A percentile compares a stretch with the other conserved stretches of the same genome.
Evolutionary conservation across 805 yeast genomes (phyloP).

Genomic region (Saturnispora hagleri): DNA sequence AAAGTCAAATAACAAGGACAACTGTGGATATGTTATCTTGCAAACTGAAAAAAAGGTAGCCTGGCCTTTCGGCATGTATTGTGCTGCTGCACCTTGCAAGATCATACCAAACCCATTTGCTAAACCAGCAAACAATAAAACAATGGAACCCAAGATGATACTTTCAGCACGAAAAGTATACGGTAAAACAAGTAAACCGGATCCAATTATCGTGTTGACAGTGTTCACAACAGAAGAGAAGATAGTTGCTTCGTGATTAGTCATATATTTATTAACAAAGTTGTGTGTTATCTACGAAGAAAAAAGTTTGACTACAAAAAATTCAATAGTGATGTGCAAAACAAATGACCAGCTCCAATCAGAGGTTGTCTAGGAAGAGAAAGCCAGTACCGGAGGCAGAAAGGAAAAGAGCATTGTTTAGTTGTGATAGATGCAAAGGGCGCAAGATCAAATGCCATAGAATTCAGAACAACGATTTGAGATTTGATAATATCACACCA

Average conservation of each 20-base stretch:
- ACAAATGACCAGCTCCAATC: neutral
- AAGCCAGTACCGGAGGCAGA: constrained; percentile 31
- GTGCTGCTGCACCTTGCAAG: constrained; percentile 51
- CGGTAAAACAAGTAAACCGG: constrained; percentile 72
- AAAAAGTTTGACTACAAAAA: neutral
- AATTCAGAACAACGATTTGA: constrained; percentile 24
- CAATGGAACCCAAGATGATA: constrained; percentile 42
- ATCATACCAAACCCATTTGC: constrained; percentile 63
- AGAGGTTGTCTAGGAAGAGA: constrained; percentile 22
- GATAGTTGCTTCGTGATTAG: constrained; percentile 36
- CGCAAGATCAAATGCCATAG: constrained; percentile 36
- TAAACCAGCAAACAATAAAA: constrained; percentile 52
- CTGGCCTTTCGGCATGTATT: constrained; percentile 45
- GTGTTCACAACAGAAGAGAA: constrained; percentile 56
- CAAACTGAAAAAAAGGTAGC: constrained; percentile 70
- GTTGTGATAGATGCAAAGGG: constrained; percentile 38
- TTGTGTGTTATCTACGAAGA: neutral
- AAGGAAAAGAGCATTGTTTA: constrained; percentile 34
- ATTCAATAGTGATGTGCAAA: neutral
- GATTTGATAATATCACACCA: constrained; percentile 31
- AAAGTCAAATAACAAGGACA: constrained; percentile 61
- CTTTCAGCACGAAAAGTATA: constrained; percentile 65
- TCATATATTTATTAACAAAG: neutral
- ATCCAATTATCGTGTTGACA: constrained; percentile 72
- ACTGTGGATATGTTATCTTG: constrained; percentile 60